These are phyloP conservation scores for Elaeis guineensis DNA, from an alignment of 176 grass and related monocot species.

Conservation along the genomic window DNA sequence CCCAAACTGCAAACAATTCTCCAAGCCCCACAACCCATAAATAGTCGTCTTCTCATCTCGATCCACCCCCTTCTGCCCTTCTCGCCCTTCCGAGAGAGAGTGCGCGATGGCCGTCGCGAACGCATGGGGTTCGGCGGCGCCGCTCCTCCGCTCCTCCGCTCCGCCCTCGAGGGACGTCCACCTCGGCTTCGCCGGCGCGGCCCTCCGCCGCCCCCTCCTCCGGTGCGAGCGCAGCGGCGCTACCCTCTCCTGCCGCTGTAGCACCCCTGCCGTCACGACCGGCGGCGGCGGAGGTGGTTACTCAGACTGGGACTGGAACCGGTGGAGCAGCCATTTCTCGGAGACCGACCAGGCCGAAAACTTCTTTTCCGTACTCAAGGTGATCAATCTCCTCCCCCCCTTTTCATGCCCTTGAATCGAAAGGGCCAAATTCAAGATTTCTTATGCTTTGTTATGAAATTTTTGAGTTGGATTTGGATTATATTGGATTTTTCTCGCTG, in stretches of 20 bases:
- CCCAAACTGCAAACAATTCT: no score
- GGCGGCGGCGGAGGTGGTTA: no score
- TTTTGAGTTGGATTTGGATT: not conserved
- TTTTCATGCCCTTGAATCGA: no score
- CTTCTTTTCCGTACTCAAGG: slow-evolving; percentile 69
- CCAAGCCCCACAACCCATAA: no score
- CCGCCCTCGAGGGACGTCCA: no score
- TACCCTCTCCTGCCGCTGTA: slow-evolving; percentile 22
- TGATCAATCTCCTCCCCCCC: not conserved
- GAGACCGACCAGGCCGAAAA: slow-evolving; percentile 81
- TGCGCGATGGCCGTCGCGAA: no score
- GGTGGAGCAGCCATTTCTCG: slow-evolving; percentile 84
- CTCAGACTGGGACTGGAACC: slow-evolving; percentile 71
- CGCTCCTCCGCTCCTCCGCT: no score
- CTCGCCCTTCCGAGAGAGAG: no score
- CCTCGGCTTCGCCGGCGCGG: not conserved
- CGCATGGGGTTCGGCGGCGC: no score
- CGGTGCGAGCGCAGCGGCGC: slow-evolving; percentile 1
- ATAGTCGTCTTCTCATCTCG: no score
- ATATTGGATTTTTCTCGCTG: not conserved
- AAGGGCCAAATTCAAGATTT: no score
- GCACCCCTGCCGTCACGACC: not conserved
- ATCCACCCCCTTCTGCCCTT: no score
- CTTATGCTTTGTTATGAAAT: not conserved
- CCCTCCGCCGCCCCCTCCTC: not conserved